phyloP scores from a whole-genome alignment of 441 rosid genomes.

The Populus hybrid region DNA sequence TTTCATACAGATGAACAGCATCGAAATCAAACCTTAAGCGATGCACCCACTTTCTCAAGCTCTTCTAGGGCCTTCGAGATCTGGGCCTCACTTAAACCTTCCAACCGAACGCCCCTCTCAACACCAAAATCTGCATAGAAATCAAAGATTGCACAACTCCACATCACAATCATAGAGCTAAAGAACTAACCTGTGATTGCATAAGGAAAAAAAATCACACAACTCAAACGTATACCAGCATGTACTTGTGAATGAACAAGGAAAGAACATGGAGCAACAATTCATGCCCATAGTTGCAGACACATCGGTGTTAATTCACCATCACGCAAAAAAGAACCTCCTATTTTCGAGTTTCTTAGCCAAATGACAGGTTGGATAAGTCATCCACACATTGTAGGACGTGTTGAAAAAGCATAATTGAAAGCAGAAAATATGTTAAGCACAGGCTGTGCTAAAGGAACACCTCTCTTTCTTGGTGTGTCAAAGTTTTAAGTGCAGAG shows the following conservation, averaged over 20 bases:
- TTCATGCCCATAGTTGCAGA: not conserved
- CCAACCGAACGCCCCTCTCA: constrained; percentile 75
- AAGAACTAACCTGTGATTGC: not conserved
- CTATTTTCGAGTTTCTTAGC: not conserved
- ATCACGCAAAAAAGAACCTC: not conserved
- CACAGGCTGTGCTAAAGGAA: not conserved
- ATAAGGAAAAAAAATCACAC: not conserved
- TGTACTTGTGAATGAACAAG: not conserved
- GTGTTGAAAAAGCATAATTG: not conserved
- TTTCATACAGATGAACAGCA: constrained; percentile 14
- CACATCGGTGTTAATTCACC: too few relatives aligned
- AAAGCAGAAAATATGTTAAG: not conserved
- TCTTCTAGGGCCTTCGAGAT: constrained; percentile 74
- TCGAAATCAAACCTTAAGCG: constrained; percentile 33
- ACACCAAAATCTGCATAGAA: constrained; percentile 68
- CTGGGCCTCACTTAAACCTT: constrained; percentile 64
- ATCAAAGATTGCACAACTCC: not conserved
- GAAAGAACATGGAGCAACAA: not conserved
- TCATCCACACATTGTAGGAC: not conserved
- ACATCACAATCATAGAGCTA: not conserved
- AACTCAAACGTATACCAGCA: not conserved
- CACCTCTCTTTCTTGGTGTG: not conserved
- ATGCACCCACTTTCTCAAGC: too few relatives aligned
- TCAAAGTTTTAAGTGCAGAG: not conserved
- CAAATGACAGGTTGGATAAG: not conserved